Conservation (phyloP, 2,329 filamentous ascomycete species). For the Trichophyton mentagrophytes region DNA sequence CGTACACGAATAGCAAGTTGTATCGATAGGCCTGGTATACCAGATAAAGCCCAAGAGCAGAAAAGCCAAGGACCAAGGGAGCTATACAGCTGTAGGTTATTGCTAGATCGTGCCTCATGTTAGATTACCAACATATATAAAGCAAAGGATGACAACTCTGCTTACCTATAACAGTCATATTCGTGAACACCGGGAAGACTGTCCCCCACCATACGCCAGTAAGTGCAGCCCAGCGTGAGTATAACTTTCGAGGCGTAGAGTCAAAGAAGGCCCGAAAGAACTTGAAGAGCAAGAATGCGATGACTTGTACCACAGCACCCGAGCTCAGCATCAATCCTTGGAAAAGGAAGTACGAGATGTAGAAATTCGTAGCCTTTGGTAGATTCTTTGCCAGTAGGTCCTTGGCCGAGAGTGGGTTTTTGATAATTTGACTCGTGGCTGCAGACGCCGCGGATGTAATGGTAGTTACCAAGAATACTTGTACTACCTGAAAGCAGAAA, state of each 20-base stretch:
- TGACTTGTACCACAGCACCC: slow-evolving; percentile 57
- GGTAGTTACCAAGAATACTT: slow-evolving; percentile 82
- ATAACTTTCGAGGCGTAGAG: slow-evolving; percentile 62
- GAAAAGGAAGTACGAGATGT: slow-evolving; percentile 87
- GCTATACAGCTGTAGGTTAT: slow-evolving; percentile 80
- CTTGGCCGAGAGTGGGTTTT: slow-evolving; percentile 52
- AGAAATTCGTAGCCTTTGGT: slow-evolving; percentile 84
- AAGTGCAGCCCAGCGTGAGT: slow-evolving; percentile 60
- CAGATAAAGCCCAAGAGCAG: slow-evolving; percentile 60
- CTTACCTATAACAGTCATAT: slow-evolving; percentile 66
- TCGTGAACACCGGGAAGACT: slow-evolving; percentile 63
- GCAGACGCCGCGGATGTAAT: slow-evolving; percentile 68
- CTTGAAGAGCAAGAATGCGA: slow-evolving; percentile 58
- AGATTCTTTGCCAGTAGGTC: slow-evolving; percentile 59
- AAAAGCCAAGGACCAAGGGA: slow-evolving; percentile 70
- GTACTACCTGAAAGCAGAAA: slow-evolving; percentile 59
- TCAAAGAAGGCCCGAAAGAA: slow-evolving; percentile 61
- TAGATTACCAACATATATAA: background rate
- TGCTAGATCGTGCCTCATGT: slow-evolving; percentile 35
- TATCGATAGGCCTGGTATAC: slow-evolving; percentile 85
- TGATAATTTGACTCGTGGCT: slow-evolving; percentile 50
- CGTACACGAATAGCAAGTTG: slow-evolving; percentile 76
- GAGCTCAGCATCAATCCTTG: slow-evolving; percentile 72
- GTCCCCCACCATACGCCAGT: slow-evolving; percentile 74
- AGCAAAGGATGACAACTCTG: slow-evolving; percentile 19